Evolutionary conservation across 495 filamentous ascomycete species (phyloP).

Genomic region (Cudoniella acicularis): DNA sequence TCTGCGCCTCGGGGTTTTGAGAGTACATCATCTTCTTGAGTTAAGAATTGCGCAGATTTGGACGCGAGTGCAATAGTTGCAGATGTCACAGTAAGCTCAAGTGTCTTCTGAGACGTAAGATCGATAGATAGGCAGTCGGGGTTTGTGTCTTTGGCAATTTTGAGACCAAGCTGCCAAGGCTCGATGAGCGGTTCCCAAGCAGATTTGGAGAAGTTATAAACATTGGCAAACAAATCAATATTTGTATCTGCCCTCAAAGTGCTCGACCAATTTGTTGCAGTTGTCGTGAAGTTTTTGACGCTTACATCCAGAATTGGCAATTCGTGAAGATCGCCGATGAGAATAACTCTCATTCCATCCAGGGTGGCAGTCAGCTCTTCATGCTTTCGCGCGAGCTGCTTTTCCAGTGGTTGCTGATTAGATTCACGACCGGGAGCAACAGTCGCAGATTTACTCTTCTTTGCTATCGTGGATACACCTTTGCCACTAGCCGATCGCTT

Average conservation of each 20-base stretch:
- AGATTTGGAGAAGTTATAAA: slow-evolving; percentile 98
- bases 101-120: slow-evolving; percentile 77
- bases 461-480: slow-evolving; percentile 54
- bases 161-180: slow-evolving; percentile 91
- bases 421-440: slow-evolving; percentile 4
- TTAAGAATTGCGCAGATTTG: slow-evolving; percentile 88
- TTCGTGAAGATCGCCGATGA: slow-evolving; percentile 95
- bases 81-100: slow-evolving; percentile 90
- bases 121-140: slow-evolving; percentile 79
- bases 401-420: slow-evolving; percentile 24
- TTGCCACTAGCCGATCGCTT: slow-evolving; percentile 64
- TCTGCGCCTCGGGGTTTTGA: slow-evolving; percentile 90
- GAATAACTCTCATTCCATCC: slow-evolving; percentile 85
- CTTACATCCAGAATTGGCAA: slow-evolving; percentile 91
- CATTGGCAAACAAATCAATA: slow-evolving; percentile 89
- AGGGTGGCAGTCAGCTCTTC: slow-evolving; percentile 83
- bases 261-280: slow-evolving; percentile 85
- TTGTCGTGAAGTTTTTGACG: slow-evolving; percentile 81
- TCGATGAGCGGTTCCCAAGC: slow-evolving; percentile 96
- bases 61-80: slow-evolving; percentile 90
- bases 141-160: slow-evolving; percentile 73
- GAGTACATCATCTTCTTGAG: slow-evolving; percentile 85
- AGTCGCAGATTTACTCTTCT: slow-evolving; percentile 25
- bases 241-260: slow-evolving; percentile 81
- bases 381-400: slow-evolving; percentile 35